A percentile compares a stretch with the other conserved stretches of the same genome.
Evolutionary conservation across 305 asterid species (phyloP).

Genomic region (Fraxinus xanthoxyloides): DNA sequence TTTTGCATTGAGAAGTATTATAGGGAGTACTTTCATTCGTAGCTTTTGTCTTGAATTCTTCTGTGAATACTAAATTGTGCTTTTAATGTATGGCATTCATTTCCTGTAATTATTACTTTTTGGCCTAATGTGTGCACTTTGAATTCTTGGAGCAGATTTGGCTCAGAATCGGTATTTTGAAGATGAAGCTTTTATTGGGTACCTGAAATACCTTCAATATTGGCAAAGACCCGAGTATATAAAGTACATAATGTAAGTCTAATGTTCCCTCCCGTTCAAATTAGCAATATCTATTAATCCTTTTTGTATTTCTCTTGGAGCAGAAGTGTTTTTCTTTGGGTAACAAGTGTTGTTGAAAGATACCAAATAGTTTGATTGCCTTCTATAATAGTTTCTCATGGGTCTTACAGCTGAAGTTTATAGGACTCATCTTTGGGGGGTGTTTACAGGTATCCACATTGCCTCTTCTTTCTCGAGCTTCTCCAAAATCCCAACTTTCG

Average conservation of each 20-base stretch:
- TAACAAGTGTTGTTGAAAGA: neutral
- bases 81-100: neutral
- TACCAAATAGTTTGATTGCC: neutral
- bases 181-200: conserved; percentile 89
- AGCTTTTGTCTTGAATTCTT: neutral
- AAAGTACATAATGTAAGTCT: conserved; percentile 75
- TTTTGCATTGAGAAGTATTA: neutral
- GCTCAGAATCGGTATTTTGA: conserved; percentile 94
- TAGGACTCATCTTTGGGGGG: neutral
- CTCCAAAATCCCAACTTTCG: conserved; percentile 80
- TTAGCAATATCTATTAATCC: neutral
- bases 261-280: conserved; percentile 2
- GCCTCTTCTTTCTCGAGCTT: conserved; percentile 87
- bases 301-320: neutral
- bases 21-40: neutral
- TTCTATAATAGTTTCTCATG: neutral
- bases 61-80: neutral
- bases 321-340: neutral
- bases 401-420: neutral
- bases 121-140: conserved; percentile 19
- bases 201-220: conserved; percentile 84
- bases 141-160: conserved; percentile 54
- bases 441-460: conserved; percentile 73
- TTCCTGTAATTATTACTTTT: neutral
- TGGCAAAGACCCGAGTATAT: conserved; percentile 91